A percentile compares a stretch with the other conserved stretches of the same genome.
These are phyloP conservation scores for Malassezia nana DNA, from an alignment of 1,284 basidiomycete genomes.

Conservation along the genomic window DNA sequence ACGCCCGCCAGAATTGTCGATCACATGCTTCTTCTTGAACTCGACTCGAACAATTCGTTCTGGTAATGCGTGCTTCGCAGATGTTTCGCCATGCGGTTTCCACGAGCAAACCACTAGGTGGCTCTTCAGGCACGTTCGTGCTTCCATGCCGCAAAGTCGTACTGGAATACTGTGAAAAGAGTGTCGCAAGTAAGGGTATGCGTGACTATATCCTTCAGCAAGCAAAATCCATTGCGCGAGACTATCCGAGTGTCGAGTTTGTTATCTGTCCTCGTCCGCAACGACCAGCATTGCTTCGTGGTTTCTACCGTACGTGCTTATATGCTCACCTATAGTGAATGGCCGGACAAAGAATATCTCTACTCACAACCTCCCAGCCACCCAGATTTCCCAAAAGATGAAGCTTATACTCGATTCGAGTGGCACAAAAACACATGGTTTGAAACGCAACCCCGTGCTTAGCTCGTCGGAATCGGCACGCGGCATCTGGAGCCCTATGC, in stretches of 20 bases:
- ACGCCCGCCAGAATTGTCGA: neutral
- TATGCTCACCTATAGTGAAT: conserved; percentile 15
- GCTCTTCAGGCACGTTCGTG: conserved; percentile 14
- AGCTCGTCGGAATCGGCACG: conserved; percentile 21
- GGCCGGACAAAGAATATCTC: conserved; percentile 20
- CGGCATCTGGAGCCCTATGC: conserved; percentile 25
- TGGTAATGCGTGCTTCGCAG: neutral
- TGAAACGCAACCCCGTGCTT: conserved; percentile 22
- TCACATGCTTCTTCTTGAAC: neutral
- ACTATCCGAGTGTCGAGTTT: conserved; percentile 20
- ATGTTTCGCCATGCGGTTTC: conserved; percentile 7
- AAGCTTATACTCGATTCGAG: conserved; percentile 21
- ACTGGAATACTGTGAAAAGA: conserved; percentile 20
- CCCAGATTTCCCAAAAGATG: conserved; percentile 15
- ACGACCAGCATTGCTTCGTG: conserved; percentile 15
- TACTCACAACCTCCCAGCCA: conserved; percentile 15
- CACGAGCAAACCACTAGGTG: conserved; percentile 16
- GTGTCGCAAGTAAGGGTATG: conserved; percentile 16
- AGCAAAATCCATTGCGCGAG: conserved; percentile 14
- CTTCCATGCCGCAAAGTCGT: conserved; percentile 24
- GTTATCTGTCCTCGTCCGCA: conserved; percentile 19
- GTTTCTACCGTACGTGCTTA: conserved; percentile 21
- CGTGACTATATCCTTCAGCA: conserved; percentile 17
- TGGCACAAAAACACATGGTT: conserved; percentile 16
- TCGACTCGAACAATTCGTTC: neutral